Percentiles rank a stretch among this genome's conserved stretches.
Conservation (phyloP, 2,329 filamentous ascomycete genomes). For the Aspergillus terreus region DNA sequence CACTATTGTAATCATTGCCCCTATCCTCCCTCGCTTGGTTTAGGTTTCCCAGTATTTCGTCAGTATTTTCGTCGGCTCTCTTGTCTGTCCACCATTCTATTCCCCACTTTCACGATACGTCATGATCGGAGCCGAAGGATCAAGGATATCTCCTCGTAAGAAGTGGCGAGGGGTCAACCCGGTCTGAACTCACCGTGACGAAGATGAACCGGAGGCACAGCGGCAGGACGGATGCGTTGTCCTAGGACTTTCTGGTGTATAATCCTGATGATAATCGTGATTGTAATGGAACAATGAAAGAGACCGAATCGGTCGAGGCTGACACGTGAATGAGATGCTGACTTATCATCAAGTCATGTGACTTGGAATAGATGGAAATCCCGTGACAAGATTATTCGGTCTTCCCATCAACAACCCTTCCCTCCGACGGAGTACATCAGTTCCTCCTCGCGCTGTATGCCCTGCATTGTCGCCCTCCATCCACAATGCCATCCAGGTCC, state of each 20-base stretch:
- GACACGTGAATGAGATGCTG: not conserved
- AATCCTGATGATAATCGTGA: not conserved
- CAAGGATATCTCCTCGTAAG: not conserved
- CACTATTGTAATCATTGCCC: too few relatives aligned
- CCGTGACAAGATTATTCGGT: not conserved
- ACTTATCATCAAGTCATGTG: not conserved
- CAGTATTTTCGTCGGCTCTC: not conserved
- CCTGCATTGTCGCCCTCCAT: slow-evolving; percentile 1
- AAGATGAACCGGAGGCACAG: slow-evolving; percentile 1
- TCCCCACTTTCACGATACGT: not conserved
- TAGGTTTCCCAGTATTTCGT: not conserved
- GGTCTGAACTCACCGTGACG: not conserved
- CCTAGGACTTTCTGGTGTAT: too few relatives aligned
- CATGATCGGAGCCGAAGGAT: not conserved
- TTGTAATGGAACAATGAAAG: not conserved
- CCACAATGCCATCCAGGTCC: slow-evolving; percentile 14
- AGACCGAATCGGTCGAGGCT: not conserved
- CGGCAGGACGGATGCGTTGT: too few relatives aligned
- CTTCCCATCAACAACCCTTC: not conserved
- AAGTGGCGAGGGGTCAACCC: too few relatives aligned
- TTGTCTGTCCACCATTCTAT: not conserved
- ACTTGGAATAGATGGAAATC: not conserved
- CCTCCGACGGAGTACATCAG: not conserved
- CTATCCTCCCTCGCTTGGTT: too few relatives aligned
- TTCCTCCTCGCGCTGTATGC: slow-evolving; percentile 9